Percentiles rank a stretch among this genome's conserved stretches.
phyloP scores from a whole-genome alignment of 2,329 filamentous ascomycete species.

The Aspergillus sp. region DNA sequence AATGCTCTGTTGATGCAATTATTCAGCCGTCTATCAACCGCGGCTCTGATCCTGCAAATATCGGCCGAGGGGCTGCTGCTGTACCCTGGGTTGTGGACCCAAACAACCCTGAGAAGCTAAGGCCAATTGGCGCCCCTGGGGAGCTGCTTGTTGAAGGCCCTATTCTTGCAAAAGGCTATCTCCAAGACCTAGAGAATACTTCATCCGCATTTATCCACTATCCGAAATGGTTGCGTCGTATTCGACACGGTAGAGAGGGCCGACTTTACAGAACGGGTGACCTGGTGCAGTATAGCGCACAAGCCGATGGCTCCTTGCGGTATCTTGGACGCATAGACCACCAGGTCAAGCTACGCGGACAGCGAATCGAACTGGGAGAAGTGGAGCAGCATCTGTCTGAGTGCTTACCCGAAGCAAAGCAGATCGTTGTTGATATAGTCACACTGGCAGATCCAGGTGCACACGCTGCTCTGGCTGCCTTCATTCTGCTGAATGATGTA shows the following conservation, averaged over 20 bases:
- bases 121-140: slow-evolving; percentile 17
- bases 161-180: slow-evolving; percentile 35
- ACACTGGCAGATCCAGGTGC: background rate
- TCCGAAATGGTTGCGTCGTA: slow-evolving; percentile 16
- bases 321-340: slow-evolving; percentile 57
- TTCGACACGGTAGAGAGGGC: background rate
- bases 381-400: slow-evolving; percentile 35
- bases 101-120: slow-evolving; percentile 20
- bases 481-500: background rate
- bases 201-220: slow-evolving; percentile 21
- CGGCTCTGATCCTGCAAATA: background rate
- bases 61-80: background rate
- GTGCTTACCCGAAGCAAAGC: slow-evolving; percentile 14
- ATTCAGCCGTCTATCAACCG: background rate
- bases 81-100: slow-evolving; percentile 34
- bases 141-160: slow-evolving; percentile 9
- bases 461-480: background rate
- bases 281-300: slow-evolving; percentile 15
- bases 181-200: slow-evolving; percentile 28
- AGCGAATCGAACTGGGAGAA: slow-evolving; percentile 56
- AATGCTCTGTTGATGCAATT: slow-evolving; percentile 7
- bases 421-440: slow-evolving; percentile 3
- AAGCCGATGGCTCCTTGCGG: slow-evolving; percentile 13
- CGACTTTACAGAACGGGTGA: slow-evolving; percentile 23
- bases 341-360: slow-evolving; percentile 62